Base-by-base conservation (phyloP, 495 filamentous ascomycete genomes). In the Aspergillus incahuasiensis region DNA sequence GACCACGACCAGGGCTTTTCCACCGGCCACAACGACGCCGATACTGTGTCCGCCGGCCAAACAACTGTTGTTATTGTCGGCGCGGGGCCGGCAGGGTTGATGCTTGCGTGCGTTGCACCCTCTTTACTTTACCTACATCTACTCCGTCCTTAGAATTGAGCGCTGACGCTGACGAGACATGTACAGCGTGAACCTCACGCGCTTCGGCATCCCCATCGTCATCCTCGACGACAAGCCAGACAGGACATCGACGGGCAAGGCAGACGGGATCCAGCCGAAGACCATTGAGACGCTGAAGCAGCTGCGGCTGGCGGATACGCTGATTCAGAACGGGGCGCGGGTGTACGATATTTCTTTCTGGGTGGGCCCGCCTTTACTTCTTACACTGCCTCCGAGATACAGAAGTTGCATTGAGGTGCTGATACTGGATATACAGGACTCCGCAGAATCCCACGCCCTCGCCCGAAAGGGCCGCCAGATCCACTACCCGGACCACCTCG, bases 261-360 rank as follows among this genome's bases (percentile, higher is more conserved):
- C 87, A 25, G 88, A 92, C 71, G 88, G 88, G 34, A 82, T 92
- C 52, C 87, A 90, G 56, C 86, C 86, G 53, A 87, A 88, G 52
- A 89, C 88, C 0, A 80, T 91, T 48, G 88, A 91, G 63, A 83
- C 88, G 8, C 75, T 92, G 56, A 79, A 80, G 46, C 86, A 89
- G 66, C 79, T 89, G 67, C 72, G 83, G 16, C 72, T 90, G n/a
- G 82, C 83, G 20, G 83, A 85, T 49, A 70, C 79, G 4, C 60
- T 89, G 34, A 61, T 89, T 41, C 76, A 78, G 49, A 79, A 81
- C 56, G 86, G 80, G 3, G 85, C 82, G 15, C 81, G 79, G 22
- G 79, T 89, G 16, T 87, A 84, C 63, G 86, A 89, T 58, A 89
- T 89, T 57, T 74, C 80, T 22, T 89, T 87, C 60, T 89, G 86